Evolutionary conservation across 2,329 filamentous ascomycete species (phyloP), one percentile per base, ranked within the genome.

Genomic region (Chlorencoelia australis): DNA sequence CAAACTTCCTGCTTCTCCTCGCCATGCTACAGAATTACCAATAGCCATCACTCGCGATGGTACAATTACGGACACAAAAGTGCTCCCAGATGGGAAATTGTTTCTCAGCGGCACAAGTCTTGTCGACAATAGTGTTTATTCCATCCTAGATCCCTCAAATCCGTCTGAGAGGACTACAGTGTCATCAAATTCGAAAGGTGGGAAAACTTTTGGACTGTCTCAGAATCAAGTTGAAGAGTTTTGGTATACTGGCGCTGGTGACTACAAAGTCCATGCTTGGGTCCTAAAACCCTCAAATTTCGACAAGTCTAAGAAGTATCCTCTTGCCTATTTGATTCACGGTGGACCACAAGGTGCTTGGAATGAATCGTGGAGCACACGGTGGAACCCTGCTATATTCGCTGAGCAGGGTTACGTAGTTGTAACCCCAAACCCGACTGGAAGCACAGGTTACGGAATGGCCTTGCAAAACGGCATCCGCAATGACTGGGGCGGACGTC

Each of bases 371-470:
- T 57, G 55, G 55, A 81, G 73, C 56, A 86, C 79, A 2, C 69
- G 86, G 13, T 94, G 86, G 86, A 93, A 93, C 55, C 80, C 82
- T 2, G 83, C 82, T 41, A 71, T 89, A 7, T 93, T 86, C 54
- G 85, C 86, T 3, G 85, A 93, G 57, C 83, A 89, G 60, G 86
- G 86, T 30, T 94, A 91, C 54, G 71, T 94, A 3, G 83, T 82
- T 15, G 75, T 94, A 30, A 71, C 76, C 33, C 83, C 85, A 7
- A 94, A 94, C 56, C 83, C 83, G 7, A 91, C 84, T 0, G 86
- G 86, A 13, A 83, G 76, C 51, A 87, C 83, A 4, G 82, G 84
- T 3, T 94, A 87, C 51, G 86, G 86, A 4, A 81, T 89, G 61
- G 69, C 71, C 20, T 73, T 89, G 37, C 75, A 77, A 20, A 77